phyloP scores from a whole-genome alignment of 2,329 filamentous ascomycete genomes.

The Huntiella moniliformis region DNA sequence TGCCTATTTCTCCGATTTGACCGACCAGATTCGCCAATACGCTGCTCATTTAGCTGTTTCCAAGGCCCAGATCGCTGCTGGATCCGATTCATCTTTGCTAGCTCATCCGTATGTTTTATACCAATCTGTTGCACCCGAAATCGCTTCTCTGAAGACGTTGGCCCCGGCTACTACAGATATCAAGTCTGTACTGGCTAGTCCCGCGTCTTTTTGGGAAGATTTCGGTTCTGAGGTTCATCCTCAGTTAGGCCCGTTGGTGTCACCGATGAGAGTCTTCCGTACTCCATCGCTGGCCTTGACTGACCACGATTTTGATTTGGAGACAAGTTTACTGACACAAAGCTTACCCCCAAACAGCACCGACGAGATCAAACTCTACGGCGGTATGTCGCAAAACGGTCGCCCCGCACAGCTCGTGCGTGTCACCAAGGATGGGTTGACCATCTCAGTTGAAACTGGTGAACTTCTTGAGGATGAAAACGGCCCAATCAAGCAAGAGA shows the following conservation, averaged over 20 bases:
- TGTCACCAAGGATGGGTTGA: constrained; percentile 60
- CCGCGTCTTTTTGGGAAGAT: too few relatives aligned
- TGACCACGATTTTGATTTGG: too few relatives aligned
- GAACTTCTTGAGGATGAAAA: constrained; percentile 34
- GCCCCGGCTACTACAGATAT: too few relatives aligned
- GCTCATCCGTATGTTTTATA: constrained; percentile 21
- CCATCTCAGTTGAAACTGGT: constrained; percentile 58
- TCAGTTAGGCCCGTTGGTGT: too few relatives aligned
- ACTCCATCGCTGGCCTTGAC: too few relatives aligned
- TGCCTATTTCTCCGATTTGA: constrained; percentile 91
- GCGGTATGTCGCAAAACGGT: constrained; percentile 65
- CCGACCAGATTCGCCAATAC: constrained; percentile 84
- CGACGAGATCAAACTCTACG: constrained; percentile 63
- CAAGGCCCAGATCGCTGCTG: constrained; percentile 35
- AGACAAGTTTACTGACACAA: constrained; percentile 15
- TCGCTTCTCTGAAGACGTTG: neutral
- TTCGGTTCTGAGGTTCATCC: too few relatives aligned
- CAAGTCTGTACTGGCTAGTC: too few relatives aligned
- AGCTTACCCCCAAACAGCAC: constrained; percentile 17
- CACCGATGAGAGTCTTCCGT: too few relatives aligned
- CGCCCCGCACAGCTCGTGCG: constrained; percentile 70
- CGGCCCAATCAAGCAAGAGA: constrained; percentile 22
- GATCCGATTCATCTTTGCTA: constrained; percentile 38
- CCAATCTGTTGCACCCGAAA: constrained; percentile 7
- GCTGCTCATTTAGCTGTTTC: constrained; percentile 63